These are phyloP conservation scores for Peronospora farinosa DNA, from an alignment of 352 stramenopile species.

Conservation along the genomic window DNA sequence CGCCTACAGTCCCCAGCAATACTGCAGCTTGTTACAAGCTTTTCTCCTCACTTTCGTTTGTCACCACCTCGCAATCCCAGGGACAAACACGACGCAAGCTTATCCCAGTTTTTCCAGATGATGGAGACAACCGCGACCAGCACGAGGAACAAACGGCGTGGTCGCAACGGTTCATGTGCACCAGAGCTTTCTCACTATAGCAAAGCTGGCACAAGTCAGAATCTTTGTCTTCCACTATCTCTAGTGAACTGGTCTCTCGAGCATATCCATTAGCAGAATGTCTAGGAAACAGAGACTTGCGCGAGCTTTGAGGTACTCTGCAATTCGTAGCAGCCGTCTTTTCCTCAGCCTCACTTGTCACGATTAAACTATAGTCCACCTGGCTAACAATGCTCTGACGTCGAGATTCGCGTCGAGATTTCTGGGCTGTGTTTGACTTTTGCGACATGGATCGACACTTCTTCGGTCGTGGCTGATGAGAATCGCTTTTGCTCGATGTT, in stretches of 20 bases:
- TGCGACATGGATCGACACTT: slow-evolving; percentile 4
- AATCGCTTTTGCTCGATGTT: slow-evolving; percentile 3
- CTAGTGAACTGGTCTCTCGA: slow-evolving; percentile 20
- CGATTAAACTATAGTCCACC: slow-evolving; percentile 13
- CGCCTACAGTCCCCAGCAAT: background rate
- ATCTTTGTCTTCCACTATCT: slow-evolving; percentile 26
- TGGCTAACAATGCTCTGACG: slow-evolving; percentile 37
- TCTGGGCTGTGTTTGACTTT: slow-evolving; percentile 6
- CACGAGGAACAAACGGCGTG: slow-evolving; percentile 45
- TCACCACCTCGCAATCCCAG: slow-evolving; percentile 55
- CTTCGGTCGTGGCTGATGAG: slow-evolving; percentile 7
- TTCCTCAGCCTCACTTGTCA: slow-evolving; percentile 3
- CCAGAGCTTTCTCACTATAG: slow-evolving; percentile 33
- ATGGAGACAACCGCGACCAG: slow-evolving; percentile 41
- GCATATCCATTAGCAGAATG: slow-evolving; percentile 11
- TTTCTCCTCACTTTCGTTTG: slow-evolving; percentile 17
- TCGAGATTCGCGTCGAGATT: slow-evolving; percentile 22
- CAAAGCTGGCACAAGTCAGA: slow-evolving; percentile 39
- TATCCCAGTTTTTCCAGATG: slow-evolving; percentile 21
- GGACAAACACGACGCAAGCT: slow-evolving; percentile 35
- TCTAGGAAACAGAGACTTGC: slow-evolving; percentile 10
- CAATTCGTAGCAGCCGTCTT: slow-evolving; percentile 2
- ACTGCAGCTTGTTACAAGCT: slow-evolving; percentile 13
- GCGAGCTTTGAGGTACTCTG: slow-evolving; percentile 9
- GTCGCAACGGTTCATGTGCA: slow-evolving; percentile 51